Percentiles rank a stretch among this genome's conserved stretches.
phyloP scores from a whole-genome alignment of 306 rosid species.

The Rosa lucieae region DNA sequence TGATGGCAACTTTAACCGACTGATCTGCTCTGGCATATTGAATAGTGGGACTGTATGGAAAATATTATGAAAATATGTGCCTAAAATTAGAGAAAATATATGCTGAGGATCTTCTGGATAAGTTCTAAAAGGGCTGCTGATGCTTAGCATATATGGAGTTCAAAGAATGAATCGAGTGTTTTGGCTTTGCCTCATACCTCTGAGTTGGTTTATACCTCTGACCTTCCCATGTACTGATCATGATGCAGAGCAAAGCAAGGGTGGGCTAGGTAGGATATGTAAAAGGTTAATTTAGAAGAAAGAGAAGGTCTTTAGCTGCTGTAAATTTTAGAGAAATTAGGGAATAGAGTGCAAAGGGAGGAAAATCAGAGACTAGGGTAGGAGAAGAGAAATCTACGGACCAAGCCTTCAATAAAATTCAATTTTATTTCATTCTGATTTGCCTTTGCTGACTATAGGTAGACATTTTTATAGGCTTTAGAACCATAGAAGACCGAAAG shows the following conservation, averaged over 20 bases:
- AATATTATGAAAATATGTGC: neutral
- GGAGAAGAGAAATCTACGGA: neutral
- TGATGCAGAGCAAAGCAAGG: neutral
- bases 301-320: neutral
- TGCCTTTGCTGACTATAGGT: neutral
- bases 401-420: neutral
- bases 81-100: neutral
- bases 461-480: neutral
- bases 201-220: neutral
- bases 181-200: neutral
- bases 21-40: neutral
- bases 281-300: no score
- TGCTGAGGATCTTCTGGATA: neutral
- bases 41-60: neutral
- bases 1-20: neutral
- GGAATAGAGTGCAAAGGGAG: neutral
- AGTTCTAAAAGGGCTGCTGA: neutral
- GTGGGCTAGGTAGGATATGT: neutral
- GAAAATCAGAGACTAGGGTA: neutral
- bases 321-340: neutral
- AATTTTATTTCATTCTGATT: neutral
- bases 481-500: neutral
- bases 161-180: neutral
- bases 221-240: neutral
- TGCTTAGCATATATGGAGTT: neutral